These are phyloP conservation scores for Loxodes magnus DNA, from an alignment of 73 alveolate genomes.

Conservation along the genomic window DNA sequence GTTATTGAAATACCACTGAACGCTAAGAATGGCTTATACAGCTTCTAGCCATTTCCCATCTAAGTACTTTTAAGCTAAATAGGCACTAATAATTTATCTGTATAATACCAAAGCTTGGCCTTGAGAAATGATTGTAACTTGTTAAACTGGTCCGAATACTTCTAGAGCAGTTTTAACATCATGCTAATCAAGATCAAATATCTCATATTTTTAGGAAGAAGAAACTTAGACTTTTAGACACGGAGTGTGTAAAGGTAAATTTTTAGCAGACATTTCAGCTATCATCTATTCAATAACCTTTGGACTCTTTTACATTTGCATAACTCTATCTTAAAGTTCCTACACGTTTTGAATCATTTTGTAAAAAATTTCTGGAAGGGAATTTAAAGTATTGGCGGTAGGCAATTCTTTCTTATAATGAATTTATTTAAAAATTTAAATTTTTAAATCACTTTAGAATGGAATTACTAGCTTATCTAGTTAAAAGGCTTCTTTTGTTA, in stretches of 20 bases:
- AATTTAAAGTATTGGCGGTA: no score
- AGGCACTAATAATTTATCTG: constrained; percentile 30
- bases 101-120: constrained; percentile 15
- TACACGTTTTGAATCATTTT: no score
- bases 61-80: constrained; percentile 26
- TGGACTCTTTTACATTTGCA: no score
- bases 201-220: background rate
- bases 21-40: constrained; percentile 19
- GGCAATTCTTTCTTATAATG: no score
- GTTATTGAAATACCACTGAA: constrained; percentile 24
- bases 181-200: background rate
- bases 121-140: background rate
- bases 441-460: no score
- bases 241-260: background rate
- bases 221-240: background rate
- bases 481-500: no score
- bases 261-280: background rate
- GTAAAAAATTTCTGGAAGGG: no score
- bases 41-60: constrained; percentile 20
- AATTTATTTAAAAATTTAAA: no score
- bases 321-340: no score
- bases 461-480: no score
- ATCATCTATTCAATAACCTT: no score
- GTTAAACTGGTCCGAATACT: background rate
- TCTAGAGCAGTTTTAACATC: background rate